Conservation (phyloP, 2,329 filamentous ascomycete genomes). For the Colletotrichum sp. region DNA sequence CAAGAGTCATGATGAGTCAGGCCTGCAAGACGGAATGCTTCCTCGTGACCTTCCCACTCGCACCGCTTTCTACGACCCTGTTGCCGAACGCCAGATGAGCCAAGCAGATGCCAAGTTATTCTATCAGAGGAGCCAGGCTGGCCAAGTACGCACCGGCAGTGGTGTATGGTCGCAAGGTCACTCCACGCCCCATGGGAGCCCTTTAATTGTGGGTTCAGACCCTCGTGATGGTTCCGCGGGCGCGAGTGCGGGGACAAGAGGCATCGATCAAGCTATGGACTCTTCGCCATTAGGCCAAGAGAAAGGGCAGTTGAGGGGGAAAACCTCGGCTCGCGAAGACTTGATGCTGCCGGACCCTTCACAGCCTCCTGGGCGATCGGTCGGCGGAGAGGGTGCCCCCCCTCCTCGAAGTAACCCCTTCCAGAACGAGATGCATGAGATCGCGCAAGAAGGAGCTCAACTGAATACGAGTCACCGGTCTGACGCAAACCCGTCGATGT, state of each 20-base stretch:
- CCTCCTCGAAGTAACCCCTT: background rate
- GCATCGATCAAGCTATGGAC: slow-evolving; percentile 30
- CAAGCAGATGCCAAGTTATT: slow-evolving; percentile 95
- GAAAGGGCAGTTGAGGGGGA: background rate
- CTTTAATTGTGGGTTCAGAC: slow-evolving; percentile 36
- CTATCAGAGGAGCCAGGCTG: slow-evolving; percentile 86
- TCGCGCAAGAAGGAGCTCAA: background rate
- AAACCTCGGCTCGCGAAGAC: background rate
- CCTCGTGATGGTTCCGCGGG: slow-evolving; percentile 25
- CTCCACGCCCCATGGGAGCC: slow-evolving; percentile 51
- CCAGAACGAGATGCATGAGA: background rate
- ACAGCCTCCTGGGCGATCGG: background rate
- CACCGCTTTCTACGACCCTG: slow-evolving; percentile 92
- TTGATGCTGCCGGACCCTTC: slow-evolving; percentile 1
- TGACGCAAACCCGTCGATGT: background rate
- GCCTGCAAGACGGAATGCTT: slow-evolving; percentile 61
- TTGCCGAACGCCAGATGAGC: slow-evolving; percentile 92
- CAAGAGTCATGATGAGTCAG: background rate
- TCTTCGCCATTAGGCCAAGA: slow-evolving; percentile 2
- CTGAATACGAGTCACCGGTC: background rate
- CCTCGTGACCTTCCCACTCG: slow-evolving; percentile 66
- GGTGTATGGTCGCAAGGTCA: slow-evolving; percentile 43
- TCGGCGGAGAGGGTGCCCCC: background rate
- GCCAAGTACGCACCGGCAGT: slow-evolving; percentile 44
- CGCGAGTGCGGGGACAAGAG: slow-evolving; percentile 33